These are phyloP conservation scores for Cercospora berteroae DNA, from an alignment of 2,329 filamentous ascomycete species.

Conservation along the genomic window DNA sequence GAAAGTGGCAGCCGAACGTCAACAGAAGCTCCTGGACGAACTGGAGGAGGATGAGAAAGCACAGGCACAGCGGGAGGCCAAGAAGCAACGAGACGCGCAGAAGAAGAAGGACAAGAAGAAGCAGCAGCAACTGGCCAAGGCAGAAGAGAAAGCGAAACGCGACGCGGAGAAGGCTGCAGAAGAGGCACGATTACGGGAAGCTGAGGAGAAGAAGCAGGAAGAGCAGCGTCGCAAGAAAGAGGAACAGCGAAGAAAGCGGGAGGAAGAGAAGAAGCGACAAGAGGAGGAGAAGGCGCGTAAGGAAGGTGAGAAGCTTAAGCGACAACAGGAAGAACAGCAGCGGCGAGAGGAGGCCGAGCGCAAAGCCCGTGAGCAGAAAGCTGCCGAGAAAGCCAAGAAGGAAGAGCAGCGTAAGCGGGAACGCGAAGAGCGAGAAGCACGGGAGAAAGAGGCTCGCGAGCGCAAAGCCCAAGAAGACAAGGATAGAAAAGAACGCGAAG, in stretches of 20 bases:
- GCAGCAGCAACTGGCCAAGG: slow-evolving; percentile 80
- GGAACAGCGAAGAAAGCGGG: slow-evolving; percentile 86
- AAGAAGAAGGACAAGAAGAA: slow-evolving; percentile 93
- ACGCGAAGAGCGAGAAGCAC: slow-evolving; percentile 59
- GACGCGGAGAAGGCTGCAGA: slow-evolving; percentile 89
- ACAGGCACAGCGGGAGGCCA: slow-evolving; percentile 77
- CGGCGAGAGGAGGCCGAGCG: slow-evolving; percentile 81
- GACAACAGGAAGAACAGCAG: slow-evolving; percentile 79
- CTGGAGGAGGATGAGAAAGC: slow-evolving; percentile 78
- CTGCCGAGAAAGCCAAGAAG: slow-evolving; percentile 74
- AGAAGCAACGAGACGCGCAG: slow-evolving; percentile 90
- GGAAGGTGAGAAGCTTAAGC: slow-evolving; percentile 78
- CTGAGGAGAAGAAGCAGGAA: slow-evolving; percentile 74
- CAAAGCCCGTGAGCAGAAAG: slow-evolving; percentile 75
- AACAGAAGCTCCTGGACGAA: slow-evolving; percentile 86
- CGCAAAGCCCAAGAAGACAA: slow-evolving; percentile 58
- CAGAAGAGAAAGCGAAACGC: slow-evolving; percentile 84
- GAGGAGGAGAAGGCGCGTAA: slow-evolving; percentile 84
- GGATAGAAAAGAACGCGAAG: slow-evolving; percentile 63
- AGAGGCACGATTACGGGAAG: slow-evolving; percentile 71
- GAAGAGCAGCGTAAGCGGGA: slow-evolving; percentile 74
- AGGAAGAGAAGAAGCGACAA: slow-evolving; percentile 83
- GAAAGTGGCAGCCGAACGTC: slow-evolving; percentile 90
- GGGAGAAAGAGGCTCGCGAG: slow-evolving; percentile 74
- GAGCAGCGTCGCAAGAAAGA: slow-evolving; percentile 80